Percentiles rank a stretch among this genome's conserved stretches.
These are phyloP conservation scores for Fusarium avenaceum DNA, from an alignment of 2,329 filamentous ascomycete species.

Conservation along the genomic window DNA sequence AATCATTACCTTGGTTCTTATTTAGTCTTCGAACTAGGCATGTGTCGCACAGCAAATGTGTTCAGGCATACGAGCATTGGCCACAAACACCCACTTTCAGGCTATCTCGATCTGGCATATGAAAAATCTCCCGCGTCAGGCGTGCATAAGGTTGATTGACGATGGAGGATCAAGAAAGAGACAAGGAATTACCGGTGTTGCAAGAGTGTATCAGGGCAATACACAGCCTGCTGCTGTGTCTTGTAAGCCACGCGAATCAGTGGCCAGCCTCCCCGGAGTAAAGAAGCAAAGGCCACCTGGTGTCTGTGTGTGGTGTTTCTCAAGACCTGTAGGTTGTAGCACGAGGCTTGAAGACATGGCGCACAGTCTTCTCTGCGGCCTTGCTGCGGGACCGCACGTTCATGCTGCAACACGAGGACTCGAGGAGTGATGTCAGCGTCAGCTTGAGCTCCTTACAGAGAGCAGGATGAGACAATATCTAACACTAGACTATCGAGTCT, in stretches of 20 bases:
- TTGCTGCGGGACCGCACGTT: slow-evolving; percentile 24
- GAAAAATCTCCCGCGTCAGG: slow-evolving; percentile 27
- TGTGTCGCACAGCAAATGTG: slow-evolving; percentile 36
- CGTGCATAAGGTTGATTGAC: slow-evolving; percentile 17
- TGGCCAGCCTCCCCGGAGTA: slow-evolving; percentile 43
- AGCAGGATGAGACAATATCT: slow-evolving; percentile 38
- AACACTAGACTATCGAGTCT: slow-evolving; percentile 30
- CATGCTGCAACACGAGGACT: slow-evolving; percentile 16
- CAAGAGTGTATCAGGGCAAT: slow-evolving; percentile 32
- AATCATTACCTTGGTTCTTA: slow-evolving; percentile 26
- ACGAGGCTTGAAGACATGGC: slow-evolving; percentile 37
- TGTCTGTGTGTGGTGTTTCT: slow-evolving; percentile 40
- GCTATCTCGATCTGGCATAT: slow-evolving; percentile 31
- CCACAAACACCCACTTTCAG: slow-evolving; percentile 35
- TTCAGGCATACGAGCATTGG: slow-evolving; percentile 26
- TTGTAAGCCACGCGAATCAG: slow-evolving; percentile 40
- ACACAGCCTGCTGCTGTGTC: slow-evolving; percentile 38
- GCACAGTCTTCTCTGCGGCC: slow-evolving; percentile 41
- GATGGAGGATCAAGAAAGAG: slow-evolving; percentile 14
- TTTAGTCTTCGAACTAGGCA: slow-evolving; percentile 26
- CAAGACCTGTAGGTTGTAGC: slow-evolving; percentile 7
- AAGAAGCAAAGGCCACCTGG: slow-evolving; percentile 39
- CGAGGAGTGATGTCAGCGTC: slow-evolving; percentile 43
- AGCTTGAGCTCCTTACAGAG: slow-evolving; percentile 27
- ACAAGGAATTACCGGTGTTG: slow-evolving; percentile 40